Percentiles rank a stretch among this genome's conserved stretches.
Conservation (phyloP, 2,329 filamentous ascomycete genomes). For the Penicillium oxalicum region DNA sequence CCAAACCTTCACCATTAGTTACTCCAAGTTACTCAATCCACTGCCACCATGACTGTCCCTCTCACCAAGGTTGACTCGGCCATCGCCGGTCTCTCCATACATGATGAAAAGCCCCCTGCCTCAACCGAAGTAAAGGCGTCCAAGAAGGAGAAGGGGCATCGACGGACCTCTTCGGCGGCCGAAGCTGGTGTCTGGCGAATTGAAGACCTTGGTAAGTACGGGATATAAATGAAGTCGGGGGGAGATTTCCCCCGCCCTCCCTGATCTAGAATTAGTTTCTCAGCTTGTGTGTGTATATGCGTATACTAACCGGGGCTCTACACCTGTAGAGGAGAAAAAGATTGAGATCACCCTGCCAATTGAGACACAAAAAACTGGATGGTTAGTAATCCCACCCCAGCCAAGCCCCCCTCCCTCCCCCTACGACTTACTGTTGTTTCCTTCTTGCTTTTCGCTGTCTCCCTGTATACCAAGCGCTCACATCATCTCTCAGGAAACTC, state of each 20-base stretch:
- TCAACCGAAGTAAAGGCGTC: conserved; percentile 17
- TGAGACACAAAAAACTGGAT: conserved; percentile 33
- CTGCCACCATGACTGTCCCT: conserved; percentile 52
- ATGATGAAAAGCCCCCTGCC: conserved; percentile 50
- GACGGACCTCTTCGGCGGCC: conserved; percentile 66
- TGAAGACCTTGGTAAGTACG: conserved; percentile 68
- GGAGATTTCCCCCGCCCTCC: too few relatives aligned
- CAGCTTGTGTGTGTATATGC: background rate
- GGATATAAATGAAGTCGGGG: conserved; percentile 6
- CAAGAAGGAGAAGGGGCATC: conserved; percentile 57
- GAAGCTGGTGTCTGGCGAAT: conserved; percentile 70
- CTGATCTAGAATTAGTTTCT: too few relatives aligned
- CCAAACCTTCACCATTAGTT: background rate
- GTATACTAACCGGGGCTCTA: background rate
- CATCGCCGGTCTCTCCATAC: conserved; percentile 69
- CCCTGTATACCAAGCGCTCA: conserved; percentile 1
- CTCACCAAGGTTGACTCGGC: conserved; percentile 89
- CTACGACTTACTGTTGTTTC: too few relatives aligned
- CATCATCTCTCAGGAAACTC: conserved; percentile 64
- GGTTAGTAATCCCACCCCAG: conserved; percentile 17
- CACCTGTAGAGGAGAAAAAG: conserved; percentile 23
- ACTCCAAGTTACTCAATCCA: background rate
- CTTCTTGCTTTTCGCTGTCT: too few relatives aligned
- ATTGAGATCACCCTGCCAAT: conserved; percentile 31
- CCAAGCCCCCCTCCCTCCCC: background rate